phyloP scores from a whole-genome alignment of 768 basidiomycete species.

The Coprinopsis strossmayeri region DNA sequence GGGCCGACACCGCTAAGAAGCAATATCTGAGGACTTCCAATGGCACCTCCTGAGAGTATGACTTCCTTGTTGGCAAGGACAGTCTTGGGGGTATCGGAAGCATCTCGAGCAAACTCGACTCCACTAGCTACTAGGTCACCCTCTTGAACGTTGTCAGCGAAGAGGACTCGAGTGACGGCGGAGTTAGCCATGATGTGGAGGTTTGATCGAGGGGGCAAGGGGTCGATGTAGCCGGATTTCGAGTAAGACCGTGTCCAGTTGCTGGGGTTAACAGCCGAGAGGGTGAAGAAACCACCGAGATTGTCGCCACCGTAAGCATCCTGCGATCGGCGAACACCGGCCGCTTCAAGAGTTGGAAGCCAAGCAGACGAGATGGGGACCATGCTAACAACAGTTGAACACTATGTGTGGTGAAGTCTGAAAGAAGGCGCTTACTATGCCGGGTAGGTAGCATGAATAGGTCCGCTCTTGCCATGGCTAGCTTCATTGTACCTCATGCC shows the following conservation, averaged over 20 bases:
- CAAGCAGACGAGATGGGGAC: constrained; percentile 52
- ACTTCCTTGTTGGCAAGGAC: constrained; percentile 58
- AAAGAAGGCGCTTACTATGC: constrained; percentile 45
- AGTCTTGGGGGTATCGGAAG: constrained; percentile 23
- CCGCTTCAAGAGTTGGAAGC: constrained; percentile 41
- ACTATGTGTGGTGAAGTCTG: background rate
- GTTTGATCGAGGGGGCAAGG: constrained; percentile 54
- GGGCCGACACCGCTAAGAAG: constrained; percentile 57
- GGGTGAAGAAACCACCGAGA: constrained; percentile 48
- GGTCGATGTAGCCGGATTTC: constrained; percentile 60
- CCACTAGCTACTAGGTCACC: constrained; percentile 25
- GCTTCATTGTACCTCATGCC: constrained; percentile 38
- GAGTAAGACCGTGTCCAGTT: constrained; percentile 69
- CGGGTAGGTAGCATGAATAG: constrained; percentile 36
- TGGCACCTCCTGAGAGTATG: constrained; percentile 44
- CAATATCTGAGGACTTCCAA: constrained; percentile 49
- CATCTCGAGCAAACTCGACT: constrained; percentile 35
- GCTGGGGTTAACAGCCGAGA: constrained; percentile 52
- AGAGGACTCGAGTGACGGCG: constrained; percentile 50
- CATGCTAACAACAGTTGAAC: constrained; percentile 35
- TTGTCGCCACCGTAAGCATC: constrained; percentile 46
- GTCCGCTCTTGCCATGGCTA: constrained; percentile 48
- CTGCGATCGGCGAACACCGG: constrained; percentile 37
- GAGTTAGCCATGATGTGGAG: constrained; percentile 55
- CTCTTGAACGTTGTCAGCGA: constrained; percentile 43